Evolutionary conservation across 495 filamentous ascomycete genomes (phyloP), one percentile per base, ranked within the genome.

Genomic region (Aspergillus ostianus): DNA sequence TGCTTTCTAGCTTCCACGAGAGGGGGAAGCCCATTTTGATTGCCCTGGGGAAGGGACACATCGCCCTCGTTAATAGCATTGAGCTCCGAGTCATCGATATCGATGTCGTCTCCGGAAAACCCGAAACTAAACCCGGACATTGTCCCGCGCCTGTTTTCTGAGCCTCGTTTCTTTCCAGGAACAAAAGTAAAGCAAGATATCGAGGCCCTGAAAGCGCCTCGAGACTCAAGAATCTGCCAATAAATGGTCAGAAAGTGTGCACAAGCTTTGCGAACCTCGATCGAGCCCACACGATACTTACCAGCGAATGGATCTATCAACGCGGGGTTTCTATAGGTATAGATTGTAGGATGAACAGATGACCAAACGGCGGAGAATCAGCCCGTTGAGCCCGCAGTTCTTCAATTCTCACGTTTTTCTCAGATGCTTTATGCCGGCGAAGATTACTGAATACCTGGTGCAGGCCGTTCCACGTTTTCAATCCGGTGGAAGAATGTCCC

Each of bases 91-190:
- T 80, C 80, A 56, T 83, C 83, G 18, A 84, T 78, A 59, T 92
- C 90, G 77, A 92, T 93, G 66, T 95, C 92, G 63, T 95, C 91
- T 9, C 88, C 90, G 1, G 82, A 82, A 70, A 96, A 95, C 32
- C 86, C 86, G 64, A 96, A 96, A 60, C 82, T 89, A 73, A 96
- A 94, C 4, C 78, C 59, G 21, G 62, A 62, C 70, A 68, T 79
- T 49, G 7, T 60, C 13, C 3, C 36, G 13, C 13, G 3, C 13
- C 13, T 41, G 9, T 41, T 15, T 41, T 17, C 13, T 41, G 9
- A 15, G 1, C 13, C 15, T 26, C 23, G 2, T 26, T 26, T 26
- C 23, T 26, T 2, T 26, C 23, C 2, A 26, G 4, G 4, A 26
- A 26, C 4, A 26, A 26, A 26, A 26, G 23, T 26, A 26, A 26